A percentile compares a stretch with the other conserved stretches of the same genome.
phyloP scores from a whole-genome alignment of 176 grass and related monocot genomes.

The Saccharum spontaneum region DNA sequence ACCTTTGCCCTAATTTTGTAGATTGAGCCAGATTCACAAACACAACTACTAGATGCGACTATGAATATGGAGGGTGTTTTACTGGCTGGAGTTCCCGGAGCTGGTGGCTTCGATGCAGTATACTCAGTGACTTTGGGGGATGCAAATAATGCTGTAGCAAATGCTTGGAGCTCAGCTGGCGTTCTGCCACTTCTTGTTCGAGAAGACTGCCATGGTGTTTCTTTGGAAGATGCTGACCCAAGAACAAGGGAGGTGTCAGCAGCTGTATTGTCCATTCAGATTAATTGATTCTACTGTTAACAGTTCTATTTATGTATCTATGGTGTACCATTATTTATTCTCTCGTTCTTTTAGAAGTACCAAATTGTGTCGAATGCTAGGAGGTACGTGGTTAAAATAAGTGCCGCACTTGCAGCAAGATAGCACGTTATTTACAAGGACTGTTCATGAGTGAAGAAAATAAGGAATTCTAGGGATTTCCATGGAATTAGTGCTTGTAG shows the following conservation, averaged over 20 bases:
- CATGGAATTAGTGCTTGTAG: not conserved
- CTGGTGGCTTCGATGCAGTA: conserved; percentile 88
- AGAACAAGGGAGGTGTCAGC: conserved; percentile 79
- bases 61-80: conserved; percentile 86
- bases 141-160: conserved; percentile 51
- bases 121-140: conserved; percentile 84
- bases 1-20: conserved; percentile 28
- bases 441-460: conserved; percentile 19
- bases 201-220: conserved; percentile 76
- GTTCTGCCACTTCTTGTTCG: conserved; percentile 81
- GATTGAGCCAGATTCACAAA: conserved; percentile 93
- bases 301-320: conserved; percentile 1
- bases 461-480: not conserved
- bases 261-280: conserved; percentile 68
- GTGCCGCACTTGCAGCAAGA: conserved; percentile 17
- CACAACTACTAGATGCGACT: conserved; percentile 67
- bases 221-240: conserved; percentile 84
- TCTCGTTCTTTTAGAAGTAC: conserved; percentile 36
- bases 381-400: conserved; percentile 26
- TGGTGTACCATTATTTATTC: not conserved
- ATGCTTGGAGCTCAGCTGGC: conserved; percentile 62
- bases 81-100: conserved; percentile 90
- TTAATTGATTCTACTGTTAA: conserved; percentile 41
- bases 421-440: conserved; percentile 15
- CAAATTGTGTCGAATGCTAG: not conserved